Evolutionary conservation across 768 basidiomycete genomes (phyloP).

Genomic region (Cytidiella melzeri): DNA sequence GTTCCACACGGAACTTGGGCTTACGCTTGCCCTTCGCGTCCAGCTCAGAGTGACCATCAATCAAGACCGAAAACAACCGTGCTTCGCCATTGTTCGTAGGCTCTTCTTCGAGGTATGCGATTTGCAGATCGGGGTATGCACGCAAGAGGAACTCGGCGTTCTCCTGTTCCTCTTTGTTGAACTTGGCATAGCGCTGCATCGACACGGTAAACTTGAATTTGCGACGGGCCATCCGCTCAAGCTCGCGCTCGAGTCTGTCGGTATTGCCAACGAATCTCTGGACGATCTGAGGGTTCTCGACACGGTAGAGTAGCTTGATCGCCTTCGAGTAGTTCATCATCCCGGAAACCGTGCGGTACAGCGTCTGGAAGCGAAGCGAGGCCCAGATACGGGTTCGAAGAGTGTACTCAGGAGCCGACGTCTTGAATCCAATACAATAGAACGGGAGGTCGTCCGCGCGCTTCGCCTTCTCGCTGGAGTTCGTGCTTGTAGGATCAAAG

Average conservation of each 20-base stretch:
- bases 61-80: conserved; percentile 84
- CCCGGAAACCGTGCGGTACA: conserved; percentile 97
- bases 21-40: conserved; percentile 85
- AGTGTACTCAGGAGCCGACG: conserved; percentile 96
- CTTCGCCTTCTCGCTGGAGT: conserved; percentile 65
- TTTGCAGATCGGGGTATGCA: conserved; percentile 97
- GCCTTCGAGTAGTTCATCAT: conserved; percentile 99
- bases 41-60: conserved; percentile 96
- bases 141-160: conserved; percentile 97
- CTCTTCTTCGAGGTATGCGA: conserved; percentile 97
- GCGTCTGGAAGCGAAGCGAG: conserved; percentile 93
- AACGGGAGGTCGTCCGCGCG: conserved; percentile 94
- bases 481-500: conserved; percentile 45
- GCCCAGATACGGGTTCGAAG: conserved; percentile 99
- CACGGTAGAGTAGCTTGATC: conserved; percentile 96
- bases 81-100: conserved; percentile 84
- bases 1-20: conserved; percentile 96
- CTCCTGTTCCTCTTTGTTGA: conserved; percentile 98
- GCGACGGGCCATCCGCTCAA: conserved; percentile 93
- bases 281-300: conserved; percentile 97
- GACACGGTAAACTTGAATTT: conserved; percentile 99
- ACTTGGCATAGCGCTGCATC: conserved; percentile 98
- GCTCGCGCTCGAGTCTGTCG: conserved; percentile 89
- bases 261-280: conserved; percentile 96
- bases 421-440: conserved; percentile 99